Percentiles rank a stretch among this genome's conserved stretches.
Conservation (phyloP, 257 asterid genomes). For the Oldenlandia corymbosa region DNA sequence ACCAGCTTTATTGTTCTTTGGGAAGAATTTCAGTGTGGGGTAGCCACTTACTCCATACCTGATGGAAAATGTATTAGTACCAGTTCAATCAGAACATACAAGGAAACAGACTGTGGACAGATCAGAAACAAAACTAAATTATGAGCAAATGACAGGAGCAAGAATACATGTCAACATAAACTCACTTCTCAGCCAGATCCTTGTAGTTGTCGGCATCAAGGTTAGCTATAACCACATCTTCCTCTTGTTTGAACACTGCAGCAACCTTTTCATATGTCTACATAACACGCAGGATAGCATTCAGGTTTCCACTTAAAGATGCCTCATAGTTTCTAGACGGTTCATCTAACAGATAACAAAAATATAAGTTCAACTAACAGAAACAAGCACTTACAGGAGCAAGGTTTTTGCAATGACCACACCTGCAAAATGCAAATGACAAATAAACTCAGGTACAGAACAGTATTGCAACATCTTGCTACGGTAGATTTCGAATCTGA, state of each 20-base stretch:
- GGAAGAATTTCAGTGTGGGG: conserved; percentile 81
- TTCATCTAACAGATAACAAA: conserved; percentile 19
- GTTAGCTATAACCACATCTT: conserved; percentile 78
- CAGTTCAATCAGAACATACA: background rate
- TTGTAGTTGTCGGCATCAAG: conserved; percentile 80
- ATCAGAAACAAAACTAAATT: background rate
- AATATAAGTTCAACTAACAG: too few relatives aligned
- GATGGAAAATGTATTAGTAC: conserved; percentile 8
- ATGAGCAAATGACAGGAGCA: background rate
- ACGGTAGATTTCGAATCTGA: background rate
- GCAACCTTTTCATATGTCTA: conserved; percentile 87
- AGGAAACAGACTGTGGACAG: background rate
- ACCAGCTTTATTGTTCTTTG: conserved; percentile 90
- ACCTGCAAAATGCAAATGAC: conserved; percentile 47
- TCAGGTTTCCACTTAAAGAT: conserved; percentile 11
- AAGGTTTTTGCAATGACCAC: conserved; percentile 94
- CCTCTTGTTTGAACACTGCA: conserved; percentile 66
- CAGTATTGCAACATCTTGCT: background rate
- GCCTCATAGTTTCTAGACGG: conserved; percentile 11
- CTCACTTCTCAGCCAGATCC: conserved; percentile 84
- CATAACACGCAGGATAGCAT: conserved; percentile 22
- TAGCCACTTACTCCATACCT: conserved; percentile 59
- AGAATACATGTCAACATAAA: conserved; percentile 9
- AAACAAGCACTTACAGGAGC: conserved; percentile 73
- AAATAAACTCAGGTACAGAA: too few relatives aligned